Base-by-base conservation (phyloP, 1,284 basidiomycete species). In the Cryptococcus amylolentus region DNA sequence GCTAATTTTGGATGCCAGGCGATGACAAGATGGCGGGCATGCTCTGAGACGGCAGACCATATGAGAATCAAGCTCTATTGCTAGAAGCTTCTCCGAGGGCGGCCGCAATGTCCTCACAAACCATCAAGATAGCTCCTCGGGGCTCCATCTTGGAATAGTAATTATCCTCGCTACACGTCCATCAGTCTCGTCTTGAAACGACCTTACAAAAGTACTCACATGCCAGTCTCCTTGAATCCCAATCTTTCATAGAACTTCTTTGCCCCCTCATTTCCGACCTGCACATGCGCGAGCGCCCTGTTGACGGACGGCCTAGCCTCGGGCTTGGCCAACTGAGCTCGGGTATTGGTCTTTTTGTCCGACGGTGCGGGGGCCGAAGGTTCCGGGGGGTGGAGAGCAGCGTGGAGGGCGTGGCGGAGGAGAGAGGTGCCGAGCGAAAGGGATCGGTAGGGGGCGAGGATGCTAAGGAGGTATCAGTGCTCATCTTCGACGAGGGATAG, bases 401-500 rank as follows among this genome's bases (percentile, higher is more conserved):
- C 54, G 20, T 57, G 56, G 23, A 77, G 62, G 5, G 75, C 68
- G 44, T 67, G 54, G 13, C 58, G 61, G 47, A 77, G 62, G 38
- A 78, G 68, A 1, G 76, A 74, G 18, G 66, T 62, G 45, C 76
- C 76, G 41, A 76, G 69, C 39, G 68, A 67, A n/a, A 72, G 64
- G 8, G 73, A 73, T 54, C 75, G 71, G 58, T 77, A 76, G 1
- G 74, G 74, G 4, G 74, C 73, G 48, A 77, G 71, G 35, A 78
- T 63, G 20, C 75, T 75, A 49, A 8, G 50, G 20, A 43, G 31
- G 48, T n/a, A 43, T 26, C 31, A 46, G 52, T 10, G 43, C n/a
- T 27, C 8, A 31, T 20, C 27, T 37, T 27, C 40, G 14, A 26
- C 9, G 23, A 28, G 39, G 26, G 13, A 43, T 43, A 18, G 31